Conservation (phyloP, 2,329 filamentous ascomycete genomes). For the Cytospora paraplurivora region DNA sequence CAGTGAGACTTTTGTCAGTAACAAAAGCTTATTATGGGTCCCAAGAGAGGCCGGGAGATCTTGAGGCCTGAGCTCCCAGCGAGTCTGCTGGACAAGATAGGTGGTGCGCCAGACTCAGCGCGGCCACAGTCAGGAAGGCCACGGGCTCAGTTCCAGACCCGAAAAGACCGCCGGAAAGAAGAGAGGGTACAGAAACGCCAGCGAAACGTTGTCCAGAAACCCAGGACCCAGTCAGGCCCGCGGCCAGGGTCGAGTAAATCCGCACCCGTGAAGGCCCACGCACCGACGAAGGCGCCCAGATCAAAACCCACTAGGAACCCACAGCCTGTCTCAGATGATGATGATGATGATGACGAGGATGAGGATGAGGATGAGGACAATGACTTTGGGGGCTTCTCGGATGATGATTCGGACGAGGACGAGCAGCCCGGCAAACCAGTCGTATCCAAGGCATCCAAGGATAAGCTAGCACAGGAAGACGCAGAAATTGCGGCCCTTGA, state of each 20-base stretch:
- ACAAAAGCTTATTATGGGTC: conserved; percentile 17
- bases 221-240: background rate
- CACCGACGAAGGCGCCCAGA: background rate
- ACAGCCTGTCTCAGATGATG: conserved; percentile 33
- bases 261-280: background rate
- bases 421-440: conserved; percentile 32
- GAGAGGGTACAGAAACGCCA: conserved; percentile 61
- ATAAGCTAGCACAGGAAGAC: conserved; percentile 76
- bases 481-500: conserved; percentile 86
- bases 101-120: conserved; percentile 28
- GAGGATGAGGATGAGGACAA: conserved; percentile 32
- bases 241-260: conserved; percentile 4
- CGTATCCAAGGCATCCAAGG: conserved; percentile 49
- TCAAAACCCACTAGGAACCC: conserved; percentile 12
- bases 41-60: conserved; percentile 32
- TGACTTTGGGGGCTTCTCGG: conserved; percentile 29
- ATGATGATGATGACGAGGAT: conserved; percentile 33
- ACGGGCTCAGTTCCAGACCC: conserved; percentile 34
- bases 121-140: conserved; percentile 21
- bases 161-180: conserved; percentile 69
- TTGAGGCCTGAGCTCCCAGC: conserved; percentile 44
- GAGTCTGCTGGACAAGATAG: conserved; percentile 48
- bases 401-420: conserved; percentile 30
- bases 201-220: conserved; percentile 32
- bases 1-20: conserved; percentile 29